A percentile compares a stretch with the other conserved stretches of the same genome.
phyloP scores from a whole-genome alignment of 2,329 filamentous ascomycete species.

The Chaetomium sp. region DNA sequence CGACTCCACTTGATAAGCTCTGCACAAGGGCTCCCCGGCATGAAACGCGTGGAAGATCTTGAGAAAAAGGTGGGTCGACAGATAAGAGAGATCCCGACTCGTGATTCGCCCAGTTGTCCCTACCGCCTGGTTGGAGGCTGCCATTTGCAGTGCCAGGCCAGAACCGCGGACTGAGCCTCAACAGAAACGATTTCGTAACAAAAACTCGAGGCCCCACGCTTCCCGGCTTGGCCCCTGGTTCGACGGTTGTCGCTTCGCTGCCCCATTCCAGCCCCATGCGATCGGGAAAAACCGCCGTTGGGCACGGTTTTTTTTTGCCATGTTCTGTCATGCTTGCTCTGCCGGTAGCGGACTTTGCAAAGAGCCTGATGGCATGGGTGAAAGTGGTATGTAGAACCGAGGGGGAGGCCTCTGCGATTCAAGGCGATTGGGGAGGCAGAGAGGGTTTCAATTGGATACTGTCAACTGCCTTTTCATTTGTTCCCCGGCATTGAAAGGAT shows the following conservation, averaged over 20 bases:
- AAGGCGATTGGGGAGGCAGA: background rate
- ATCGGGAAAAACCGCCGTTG: slow-evolving; percentile 8
- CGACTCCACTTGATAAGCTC: slow-evolving; percentile 22
- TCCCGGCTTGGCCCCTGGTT: slow-evolving; percentile 23
- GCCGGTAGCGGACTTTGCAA: background rate
- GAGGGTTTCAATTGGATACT: background rate
- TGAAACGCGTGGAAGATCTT: slow-evolving; percentile 28
- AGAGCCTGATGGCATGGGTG: background rate
- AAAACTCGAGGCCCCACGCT: slow-evolving; percentile 23
- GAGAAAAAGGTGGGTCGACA: slow-evolving; percentile 24
- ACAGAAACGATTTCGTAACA: slow-evolving; percentile 30
- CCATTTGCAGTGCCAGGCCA: no score
- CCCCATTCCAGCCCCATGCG: slow-evolving; percentile 16
- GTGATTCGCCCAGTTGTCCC: slow-evolving; percentile 23
- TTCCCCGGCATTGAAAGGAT: background rate
- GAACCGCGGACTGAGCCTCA: slow-evolving; percentile 20
- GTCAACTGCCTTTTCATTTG: no score
- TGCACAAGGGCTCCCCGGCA: slow-evolving; percentile 8
- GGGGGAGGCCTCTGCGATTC: background rate
- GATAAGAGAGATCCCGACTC: slow-evolving; percentile 26
- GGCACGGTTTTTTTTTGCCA: background rate
- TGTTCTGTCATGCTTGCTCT: no score
- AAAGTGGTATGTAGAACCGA: background rate
- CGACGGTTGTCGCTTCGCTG: slow-evolving; percentile 9
- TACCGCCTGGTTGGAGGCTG: slow-evolving; percentile 8